Evolutionary conservation across 805 yeast genomes (phyloP), one percentile per base, ranked within the genome.

Genomic region (Starmerella cellae): DNA sequence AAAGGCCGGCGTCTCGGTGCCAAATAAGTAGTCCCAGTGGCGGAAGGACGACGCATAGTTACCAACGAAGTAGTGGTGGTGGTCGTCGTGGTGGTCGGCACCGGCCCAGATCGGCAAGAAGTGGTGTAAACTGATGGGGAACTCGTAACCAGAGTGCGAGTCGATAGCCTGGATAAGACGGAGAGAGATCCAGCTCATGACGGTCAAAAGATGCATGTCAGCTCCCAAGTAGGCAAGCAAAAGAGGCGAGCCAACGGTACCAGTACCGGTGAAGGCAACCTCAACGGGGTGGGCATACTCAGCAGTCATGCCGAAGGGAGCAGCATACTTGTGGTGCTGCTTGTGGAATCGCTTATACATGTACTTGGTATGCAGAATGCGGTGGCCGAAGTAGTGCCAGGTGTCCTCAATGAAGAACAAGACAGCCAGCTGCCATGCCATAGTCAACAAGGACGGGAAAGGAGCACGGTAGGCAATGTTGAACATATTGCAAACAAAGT

Each of bases 201-300:
- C 74, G n/a, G 97, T 88, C 67, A 82, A 78, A 55, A 91, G 66
- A 60, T 88, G 98, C 60, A 88, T 70, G 59, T 78, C 65, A 44
- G 77, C 73, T 35, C 91, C 76, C 60, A 80, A 65, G 60, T 74
- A 73, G 50, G 84, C 85, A 71, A 83, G 82, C 37, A 82, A 60
- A 44, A 88, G 75, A 44, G 98, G 98, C 65, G 84, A 77, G 46
- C 97, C 96, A 32, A 88, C 95, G 33, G 98, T 88, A 49, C 98
- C 98, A 50, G 83, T 74, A 41, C 98, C 98, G 48, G 88, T 68
- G 40, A 83, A 70, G 67, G 82, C 74, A 27, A 88, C 94, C 66
- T 88, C 98, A 24, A 81, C 70, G 16, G 98, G 97, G 60, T 88
- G 96, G 26, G 97, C 97, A 61, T 88, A 88, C 67, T 88, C 98